Evolutionary conservation across 108 stramenopile species (phyloP).

Genomic region (Phaeodactylum tricornutum): DNA sequence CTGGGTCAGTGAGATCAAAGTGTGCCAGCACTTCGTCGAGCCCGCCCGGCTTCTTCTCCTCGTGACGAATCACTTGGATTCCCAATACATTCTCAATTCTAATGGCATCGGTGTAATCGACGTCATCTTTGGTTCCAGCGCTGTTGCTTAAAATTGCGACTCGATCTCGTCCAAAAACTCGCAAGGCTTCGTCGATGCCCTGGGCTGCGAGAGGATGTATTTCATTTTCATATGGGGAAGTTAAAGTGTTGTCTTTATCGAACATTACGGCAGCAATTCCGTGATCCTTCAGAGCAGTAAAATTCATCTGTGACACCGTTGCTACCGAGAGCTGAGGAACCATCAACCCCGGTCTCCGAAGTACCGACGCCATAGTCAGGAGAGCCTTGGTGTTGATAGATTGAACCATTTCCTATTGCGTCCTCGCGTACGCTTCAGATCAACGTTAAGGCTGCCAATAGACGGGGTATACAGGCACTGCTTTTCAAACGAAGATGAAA

Average conservation of each 20-base stretch:
- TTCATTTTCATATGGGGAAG: slow-evolving; percentile 76
- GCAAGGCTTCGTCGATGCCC: slow-evolving; percentile 53
- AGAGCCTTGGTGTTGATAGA: slow-evolving; percentile 78
- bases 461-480: no score
- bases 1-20: slow-evolving; percentile 67
- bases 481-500: no score
- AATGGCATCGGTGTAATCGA: slow-evolving; percentile 54
- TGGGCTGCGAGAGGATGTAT: slow-evolving; percentile 50
- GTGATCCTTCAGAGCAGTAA: slow-evolving; percentile 52
- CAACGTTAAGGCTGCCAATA: no score
- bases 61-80: slow-evolving; percentile 81
- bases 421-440: no score
- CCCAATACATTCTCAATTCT: slow-evolving; percentile 73
- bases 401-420: slow-evolving; percentile 91
- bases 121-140: slow-evolving; percentile 87
- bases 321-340: slow-evolving; percentile 70
- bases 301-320: slow-evolving; percentile 71
- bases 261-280: slow-evolving; percentile 76
- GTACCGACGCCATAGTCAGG: slow-evolving; percentile 62
- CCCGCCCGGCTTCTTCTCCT: slow-evolving; percentile 88
- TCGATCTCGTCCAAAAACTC: slow-evolving; percentile 57
- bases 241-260: slow-evolving; percentile 94
- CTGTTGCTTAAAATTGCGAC: slow-evolving; percentile 90
- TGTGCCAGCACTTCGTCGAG: slow-evolving; percentile 69
- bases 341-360: slow-evolving; percentile 55